These are phyloP conservation scores for Chimonanthus salicifolius DNA, from an alignment of 164 flowering plant genomes.

Conservation along the genomic window DNA sequence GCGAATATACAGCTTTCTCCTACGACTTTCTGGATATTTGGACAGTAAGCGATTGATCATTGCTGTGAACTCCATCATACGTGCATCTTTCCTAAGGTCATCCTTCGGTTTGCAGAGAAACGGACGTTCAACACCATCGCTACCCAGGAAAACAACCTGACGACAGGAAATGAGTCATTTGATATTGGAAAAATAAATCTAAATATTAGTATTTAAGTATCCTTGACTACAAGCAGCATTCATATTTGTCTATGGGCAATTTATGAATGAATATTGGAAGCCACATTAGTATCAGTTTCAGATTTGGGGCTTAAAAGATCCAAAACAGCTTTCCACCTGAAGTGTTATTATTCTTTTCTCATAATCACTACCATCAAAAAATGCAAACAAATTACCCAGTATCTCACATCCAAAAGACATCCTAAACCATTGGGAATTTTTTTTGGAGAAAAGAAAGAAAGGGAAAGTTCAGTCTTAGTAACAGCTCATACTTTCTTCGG, in stretches of 20 bases:
- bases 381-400: neutral
- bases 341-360: neutral
- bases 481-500: constrained; percentile 72
- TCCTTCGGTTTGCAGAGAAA: constrained; percentile 99
- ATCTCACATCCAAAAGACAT: neutral
- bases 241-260: neutral
- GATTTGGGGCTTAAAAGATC: neutral
- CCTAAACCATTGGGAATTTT: neutral
- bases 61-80: constrained; percentile 99
- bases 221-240: neutral
- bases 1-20: constrained; percentile 95
- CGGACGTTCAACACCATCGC: constrained; percentile 86
- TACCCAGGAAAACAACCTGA: constrained; percentile 86
- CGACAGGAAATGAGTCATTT: neutral
- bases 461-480: neutral
- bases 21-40: constrained; percentile 94
- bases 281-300: neutral
- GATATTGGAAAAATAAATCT: neutral
- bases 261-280: neutral
- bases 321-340: neutral
- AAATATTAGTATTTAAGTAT: neutral
- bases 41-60: constrained; percentile 89
- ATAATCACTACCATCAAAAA: neutral
- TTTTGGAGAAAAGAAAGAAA: neutral
- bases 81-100: constrained; percentile 99